phyloP scores from a whole-genome alignment of 257 asterid species.

The Leptodermis oblonga region DNA sequence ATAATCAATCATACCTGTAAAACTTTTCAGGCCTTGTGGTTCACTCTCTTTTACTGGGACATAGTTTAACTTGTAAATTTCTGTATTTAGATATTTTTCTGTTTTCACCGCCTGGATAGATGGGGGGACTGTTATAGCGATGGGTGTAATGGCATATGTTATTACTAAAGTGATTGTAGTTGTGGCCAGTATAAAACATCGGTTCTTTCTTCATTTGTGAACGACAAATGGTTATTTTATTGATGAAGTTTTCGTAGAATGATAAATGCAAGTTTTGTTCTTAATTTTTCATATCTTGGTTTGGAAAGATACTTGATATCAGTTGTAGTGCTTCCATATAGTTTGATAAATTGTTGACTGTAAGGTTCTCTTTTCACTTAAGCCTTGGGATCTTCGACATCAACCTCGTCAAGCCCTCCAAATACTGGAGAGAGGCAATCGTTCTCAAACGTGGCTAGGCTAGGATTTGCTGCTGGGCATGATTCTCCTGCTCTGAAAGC shows the following conservation, averaged over 20 bases:
- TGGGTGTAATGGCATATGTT: neutral
- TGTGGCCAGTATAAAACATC: neutral
- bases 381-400: slow-evolving; percentile 74
- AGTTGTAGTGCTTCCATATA: neutral
- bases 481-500: slow-evolving; percentile 63
- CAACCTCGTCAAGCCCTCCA: slow-evolving; percentile 54
- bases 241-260: neutral
- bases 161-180: neutral
- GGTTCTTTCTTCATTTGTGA: neutral
- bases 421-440: slow-evolving; percentile 46
- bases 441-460: slow-evolving; percentile 80
- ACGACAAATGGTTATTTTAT: no score
- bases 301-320: neutral
- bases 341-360: slow-evolving; percentile 8
- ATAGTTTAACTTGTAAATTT: no score
- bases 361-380: slow-evolving; percentile 12
- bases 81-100: neutral
- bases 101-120: no score
- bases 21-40: no score
- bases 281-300: neutral
- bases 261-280: neutral
- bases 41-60: no score
- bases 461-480: slow-evolving; percentile 91
- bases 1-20: no score
- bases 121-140: neutral